phyloP scores from a whole-genome alignment of 2,329 filamentous ascomycete species.

The Xylariales sp. region DNA sequence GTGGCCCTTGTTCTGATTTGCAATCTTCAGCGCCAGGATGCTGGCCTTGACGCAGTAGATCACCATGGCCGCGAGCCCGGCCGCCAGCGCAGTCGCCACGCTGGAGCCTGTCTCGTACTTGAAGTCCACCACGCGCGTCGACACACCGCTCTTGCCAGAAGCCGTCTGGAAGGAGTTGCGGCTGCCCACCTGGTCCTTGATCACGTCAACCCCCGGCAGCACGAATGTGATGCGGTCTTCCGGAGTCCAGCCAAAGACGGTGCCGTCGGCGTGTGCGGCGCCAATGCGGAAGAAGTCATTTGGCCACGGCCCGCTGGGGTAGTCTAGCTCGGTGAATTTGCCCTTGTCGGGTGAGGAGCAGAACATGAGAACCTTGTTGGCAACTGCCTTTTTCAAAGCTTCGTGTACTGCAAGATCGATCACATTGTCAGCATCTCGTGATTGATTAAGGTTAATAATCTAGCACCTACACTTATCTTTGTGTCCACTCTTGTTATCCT shows the following conservation, averaged over 20 bases:
- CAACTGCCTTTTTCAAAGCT: no score
- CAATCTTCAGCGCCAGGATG: no score
- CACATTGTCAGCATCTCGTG: no score
- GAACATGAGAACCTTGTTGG: no score
- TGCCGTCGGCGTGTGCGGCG: background rate
- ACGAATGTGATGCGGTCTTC: background rate
- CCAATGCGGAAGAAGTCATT: slow-evolving; percentile 1
- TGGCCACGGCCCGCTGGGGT: slow-evolving; percentile 2
- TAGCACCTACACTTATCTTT: no score
- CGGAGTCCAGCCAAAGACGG: background rate
- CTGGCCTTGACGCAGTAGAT: slow-evolving; percentile 7
- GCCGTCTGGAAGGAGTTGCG: background rate
- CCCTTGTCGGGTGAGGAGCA: background rate
- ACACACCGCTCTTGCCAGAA: no score
- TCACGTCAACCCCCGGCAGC: background rate
- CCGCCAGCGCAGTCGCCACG: slow-evolving; percentile 7
- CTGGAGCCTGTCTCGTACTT: slow-evolving; percentile 7
- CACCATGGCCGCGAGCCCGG: slow-evolving; percentile 9
- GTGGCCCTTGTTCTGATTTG: no score
- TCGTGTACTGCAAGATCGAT: no score
- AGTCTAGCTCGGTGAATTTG: background rate
- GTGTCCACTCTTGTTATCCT: no score
- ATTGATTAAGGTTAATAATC: no score
- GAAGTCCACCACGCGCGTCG: no score
- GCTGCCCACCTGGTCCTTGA: background rate